Evolutionary conservation across 192 early-diverging fungal genomes (phyloP).

Genomic region (Oehlia diaphana): DNA sequence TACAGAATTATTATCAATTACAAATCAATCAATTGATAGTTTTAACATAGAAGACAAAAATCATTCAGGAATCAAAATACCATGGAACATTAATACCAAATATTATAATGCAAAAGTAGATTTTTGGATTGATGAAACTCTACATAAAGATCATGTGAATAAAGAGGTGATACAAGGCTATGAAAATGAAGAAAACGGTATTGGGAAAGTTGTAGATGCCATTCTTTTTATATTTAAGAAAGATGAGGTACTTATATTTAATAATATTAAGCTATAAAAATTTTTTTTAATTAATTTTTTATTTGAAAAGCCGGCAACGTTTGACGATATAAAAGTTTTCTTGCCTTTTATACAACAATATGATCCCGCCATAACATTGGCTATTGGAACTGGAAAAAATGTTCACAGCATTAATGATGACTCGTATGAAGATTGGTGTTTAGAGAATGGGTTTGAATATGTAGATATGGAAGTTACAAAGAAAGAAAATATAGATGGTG

Average conservation of each 20-base stretch:
- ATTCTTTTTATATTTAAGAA: constrained; percentile 64
- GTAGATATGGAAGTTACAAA: constrained; percentile 52
- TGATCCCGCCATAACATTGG: constrained; percentile 56
- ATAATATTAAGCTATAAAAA: not conserved
- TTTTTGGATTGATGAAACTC: constrained; percentile 65
- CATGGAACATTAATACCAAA: constrained; percentile 61
- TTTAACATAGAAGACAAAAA: constrained; percentile 21
- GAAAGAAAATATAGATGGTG: constrained; percentile 4
- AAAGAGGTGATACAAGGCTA: constrained; percentile 37
- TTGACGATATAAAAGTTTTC: constrained; percentile 56
- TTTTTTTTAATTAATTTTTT: not conserved
- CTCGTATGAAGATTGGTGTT: constrained; percentile 59
- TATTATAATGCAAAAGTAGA: constrained; percentile 66
- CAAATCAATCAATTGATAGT: constrained; percentile 15
- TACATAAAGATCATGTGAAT: constrained; percentile 32
- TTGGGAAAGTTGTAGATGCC: constrained; percentile 56
- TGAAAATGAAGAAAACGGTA: constrained; percentile 40
- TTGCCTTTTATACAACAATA: constrained; percentile 50
- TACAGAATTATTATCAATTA: constrained; percentile 8
- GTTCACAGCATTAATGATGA: constrained; percentile 1
- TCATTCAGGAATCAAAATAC: constrained; percentile 46
- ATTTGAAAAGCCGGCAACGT: constrained; percentile 51
- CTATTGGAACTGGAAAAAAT: constrained; percentile 43
- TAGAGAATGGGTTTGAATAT: constrained; percentile 63
- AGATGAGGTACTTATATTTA: constrained; percentile 42